Percentiles rank a stretch among this genome's conserved stretches.
These are phyloP conservation scores for Flammula alnicola DNA, from an alignment of 1,284 basidiomycete species.

Conservation along the genomic window DNA sequence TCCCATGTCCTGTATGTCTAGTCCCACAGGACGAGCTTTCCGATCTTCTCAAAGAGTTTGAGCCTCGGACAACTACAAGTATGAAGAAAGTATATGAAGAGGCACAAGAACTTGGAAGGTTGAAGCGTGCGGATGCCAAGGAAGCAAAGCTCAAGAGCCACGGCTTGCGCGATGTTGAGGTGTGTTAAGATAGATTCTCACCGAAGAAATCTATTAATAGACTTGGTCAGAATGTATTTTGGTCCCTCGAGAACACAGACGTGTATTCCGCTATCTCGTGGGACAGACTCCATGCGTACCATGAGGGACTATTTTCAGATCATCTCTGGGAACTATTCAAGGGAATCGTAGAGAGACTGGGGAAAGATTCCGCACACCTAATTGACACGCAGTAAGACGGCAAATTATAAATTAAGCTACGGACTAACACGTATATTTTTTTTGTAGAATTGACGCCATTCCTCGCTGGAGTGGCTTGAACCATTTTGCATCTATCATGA, in stretches of 20 bases:
- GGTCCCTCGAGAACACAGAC: conserved; percentile 17
- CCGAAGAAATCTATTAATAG: conserved; percentile 4
- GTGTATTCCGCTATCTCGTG: conserved; percentile 15
- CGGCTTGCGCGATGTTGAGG: conserved; percentile 11
- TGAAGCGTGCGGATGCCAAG: neutral
- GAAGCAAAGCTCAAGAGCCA: neutral
- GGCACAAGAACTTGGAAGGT: neutral
- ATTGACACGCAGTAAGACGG: neutral
- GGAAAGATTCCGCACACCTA: too few species aligned
- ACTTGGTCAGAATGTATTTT: conserved; percentile 40
- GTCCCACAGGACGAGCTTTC: conserved; percentile 9
- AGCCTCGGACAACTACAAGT: neutral
- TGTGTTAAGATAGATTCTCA: conserved; percentile 24
- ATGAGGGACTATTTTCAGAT: conserved; percentile 13
- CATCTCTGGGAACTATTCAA: conserved; percentile 14
- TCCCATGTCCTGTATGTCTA: conserved; percentile 23
- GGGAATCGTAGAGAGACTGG: neutral
- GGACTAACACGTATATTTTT: neutral
- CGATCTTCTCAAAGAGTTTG: neutral
- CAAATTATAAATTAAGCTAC: neutral
- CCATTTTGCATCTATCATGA: conserved; percentile 25
- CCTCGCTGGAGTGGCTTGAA: conserved; percentile 30
- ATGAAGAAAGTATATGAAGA: neutral
- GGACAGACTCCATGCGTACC: conserved; percentile 20
- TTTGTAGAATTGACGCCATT: conserved; percentile 15